Percentiles rank a stretch among this genome's conserved stretches.
Evolutionary conservation across 495 filamentous ascomycete species (phyloP).

Genomic region (Podospora anserina): DNA sequence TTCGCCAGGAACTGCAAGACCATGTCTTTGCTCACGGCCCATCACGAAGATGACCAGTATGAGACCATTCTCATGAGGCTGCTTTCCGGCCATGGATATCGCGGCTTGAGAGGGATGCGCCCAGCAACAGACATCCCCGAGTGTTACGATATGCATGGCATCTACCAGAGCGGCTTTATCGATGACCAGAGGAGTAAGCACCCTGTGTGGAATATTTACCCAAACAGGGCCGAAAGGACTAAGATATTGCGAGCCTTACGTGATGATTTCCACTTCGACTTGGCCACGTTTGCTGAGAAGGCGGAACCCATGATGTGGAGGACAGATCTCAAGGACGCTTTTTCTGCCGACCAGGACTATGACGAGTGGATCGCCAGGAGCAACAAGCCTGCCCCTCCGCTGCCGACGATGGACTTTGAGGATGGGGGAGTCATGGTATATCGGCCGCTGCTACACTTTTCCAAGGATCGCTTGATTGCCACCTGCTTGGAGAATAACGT

Average conservation of each 20-base stretch:
- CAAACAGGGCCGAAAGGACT: slow-evolving; percentile 16
- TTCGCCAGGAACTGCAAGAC: slow-evolving; percentile 52
- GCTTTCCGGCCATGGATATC: slow-evolving; percentile 53
- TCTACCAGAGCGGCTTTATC: slow-evolving; percentile 62
- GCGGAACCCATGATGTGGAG: slow-evolving; percentile 16
- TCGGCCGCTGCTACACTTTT: slow-evolving; percentile 71
- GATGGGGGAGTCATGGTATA: slow-evolving; percentile 67
- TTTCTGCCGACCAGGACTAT: slow-evolving; percentile 27
- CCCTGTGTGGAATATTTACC: slow-evolving; percentile 33
- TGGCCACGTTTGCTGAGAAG: slow-evolving; percentile 5
- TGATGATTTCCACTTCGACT: slow-evolving; percentile 21
- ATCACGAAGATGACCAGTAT: slow-evolving; percentile 82
- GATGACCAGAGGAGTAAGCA: slow-evolving; percentile 33
- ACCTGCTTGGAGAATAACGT: slow-evolving; percentile 66
- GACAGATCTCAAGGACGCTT: slow-evolving; percentile 13
- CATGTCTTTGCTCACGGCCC: slow-evolving; percentile 64
- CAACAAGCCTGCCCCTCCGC: slow-evolving; percentile 7
- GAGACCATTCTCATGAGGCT: slow-evolving; percentile 83
- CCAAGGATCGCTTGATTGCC: slow-evolving; percentile 65
- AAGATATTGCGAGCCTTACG: slow-evolving; percentile 24
- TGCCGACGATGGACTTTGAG: slow-evolving; percentile 48
- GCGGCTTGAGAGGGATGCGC: slow-evolving; percentile 71
- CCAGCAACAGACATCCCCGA: slow-evolving; percentile 69
- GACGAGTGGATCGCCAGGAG: slow-evolving; percentile 26
- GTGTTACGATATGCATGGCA: slow-evolving; percentile 68